Evolutionary conservation across 1,284 basidiomycete genomes (phyloP).

Genomic region (Marasmius tenuissimus): DNA sequence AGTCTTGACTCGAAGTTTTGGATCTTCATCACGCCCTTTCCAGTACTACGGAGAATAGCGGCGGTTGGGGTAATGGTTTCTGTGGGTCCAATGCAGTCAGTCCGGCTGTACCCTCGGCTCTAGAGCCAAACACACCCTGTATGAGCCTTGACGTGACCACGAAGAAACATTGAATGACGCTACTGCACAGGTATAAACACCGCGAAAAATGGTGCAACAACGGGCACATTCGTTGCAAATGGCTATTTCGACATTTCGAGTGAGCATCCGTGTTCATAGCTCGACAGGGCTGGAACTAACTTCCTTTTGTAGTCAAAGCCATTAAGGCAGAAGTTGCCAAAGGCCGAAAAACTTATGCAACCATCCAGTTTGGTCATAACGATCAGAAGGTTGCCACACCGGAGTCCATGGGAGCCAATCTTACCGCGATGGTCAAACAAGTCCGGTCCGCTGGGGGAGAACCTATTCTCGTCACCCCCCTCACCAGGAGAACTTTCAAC

Average conservation of each 20-base stretch:
- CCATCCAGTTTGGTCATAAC: constrained; percentile 48
- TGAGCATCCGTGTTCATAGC: not conserved
- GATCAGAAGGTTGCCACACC: constrained; percentile 45
- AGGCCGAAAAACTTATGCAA: constrained; percentile 37
- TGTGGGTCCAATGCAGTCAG: not conserved
- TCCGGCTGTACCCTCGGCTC: not conserved
- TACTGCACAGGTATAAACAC: not conserved
- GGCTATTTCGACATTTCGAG: not conserved
- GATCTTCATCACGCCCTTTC: not conserved
- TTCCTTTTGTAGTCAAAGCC: constrained; percentile 8
- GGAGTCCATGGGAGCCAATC: constrained; percentile 44
- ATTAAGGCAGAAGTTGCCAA: constrained; percentile 36
- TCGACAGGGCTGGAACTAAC: not conserved
- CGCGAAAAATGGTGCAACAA: not conserved
- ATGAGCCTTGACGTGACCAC: not conserved
- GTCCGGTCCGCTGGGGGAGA: constrained; percentile 36
- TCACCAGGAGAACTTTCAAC: constrained; percentile 40
- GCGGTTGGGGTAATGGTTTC: not conserved
- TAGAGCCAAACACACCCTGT: not conserved
- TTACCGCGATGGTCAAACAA: constrained; percentile 41
- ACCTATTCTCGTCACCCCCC: constrained; percentile 43
- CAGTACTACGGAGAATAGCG: not conserved
- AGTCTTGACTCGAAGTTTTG: not conserved
- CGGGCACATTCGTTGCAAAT: not conserved
- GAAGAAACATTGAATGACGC: not conserved